Evolutionary conservation across 1,284 basidiomycete genomes (phyloP).

Genomic region (Pterulicium gracile): DNA sequence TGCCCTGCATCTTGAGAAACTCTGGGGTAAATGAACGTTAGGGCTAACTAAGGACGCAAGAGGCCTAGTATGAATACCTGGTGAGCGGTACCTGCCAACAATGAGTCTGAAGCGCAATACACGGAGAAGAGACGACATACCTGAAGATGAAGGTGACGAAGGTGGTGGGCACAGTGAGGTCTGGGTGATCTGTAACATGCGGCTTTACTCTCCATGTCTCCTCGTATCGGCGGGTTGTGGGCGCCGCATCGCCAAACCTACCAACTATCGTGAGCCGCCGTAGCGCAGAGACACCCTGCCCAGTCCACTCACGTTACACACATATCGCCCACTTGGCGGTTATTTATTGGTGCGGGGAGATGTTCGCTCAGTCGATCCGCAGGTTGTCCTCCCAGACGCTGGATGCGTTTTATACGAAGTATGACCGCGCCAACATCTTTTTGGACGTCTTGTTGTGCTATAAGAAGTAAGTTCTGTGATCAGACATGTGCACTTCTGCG

Average conservation of each 20-base stretch:
- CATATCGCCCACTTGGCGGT: conserved; percentile 24
- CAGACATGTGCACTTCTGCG: not conserved
- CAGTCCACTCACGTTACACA: conserved; percentile 26
- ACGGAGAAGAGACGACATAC: conserved; percentile 11
- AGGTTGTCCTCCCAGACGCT: conserved; percentile 17
- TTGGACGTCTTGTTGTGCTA: conserved; percentile 7
- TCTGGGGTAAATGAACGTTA: conserved; percentile 16
- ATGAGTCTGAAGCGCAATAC: not conserved
- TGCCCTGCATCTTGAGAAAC: conserved; percentile 33
- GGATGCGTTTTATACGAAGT: conserved; percentile 41
- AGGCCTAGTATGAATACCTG: conserved; percentile 26
- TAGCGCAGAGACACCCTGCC: conserved; percentile 3
- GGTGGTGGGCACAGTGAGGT: conserved; percentile 24
- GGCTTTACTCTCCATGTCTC: conserved; percentile 42
- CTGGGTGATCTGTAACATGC: conserved; percentile 23
- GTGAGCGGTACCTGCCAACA: conserved; percentile 33
- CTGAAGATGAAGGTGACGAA: conserved; percentile 48
- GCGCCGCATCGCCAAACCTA: conserved; percentile 34
- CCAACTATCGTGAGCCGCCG: not conserved
- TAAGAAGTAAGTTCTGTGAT: not conserved
- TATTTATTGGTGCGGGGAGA: conserved; percentile 18
- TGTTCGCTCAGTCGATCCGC: conserved; percentile 28
- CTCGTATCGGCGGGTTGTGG: conserved; percentile 26
- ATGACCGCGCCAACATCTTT: conserved; percentile 41
- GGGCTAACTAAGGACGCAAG: not conserved